A percentile compares a stretch with the other conserved stretches of the same genome.
These are phyloP conservation scores for Dactylorhiza incarnata DNA, from an alignment of 106 monocot genomes.

Conservation along the genomic window DNA sequence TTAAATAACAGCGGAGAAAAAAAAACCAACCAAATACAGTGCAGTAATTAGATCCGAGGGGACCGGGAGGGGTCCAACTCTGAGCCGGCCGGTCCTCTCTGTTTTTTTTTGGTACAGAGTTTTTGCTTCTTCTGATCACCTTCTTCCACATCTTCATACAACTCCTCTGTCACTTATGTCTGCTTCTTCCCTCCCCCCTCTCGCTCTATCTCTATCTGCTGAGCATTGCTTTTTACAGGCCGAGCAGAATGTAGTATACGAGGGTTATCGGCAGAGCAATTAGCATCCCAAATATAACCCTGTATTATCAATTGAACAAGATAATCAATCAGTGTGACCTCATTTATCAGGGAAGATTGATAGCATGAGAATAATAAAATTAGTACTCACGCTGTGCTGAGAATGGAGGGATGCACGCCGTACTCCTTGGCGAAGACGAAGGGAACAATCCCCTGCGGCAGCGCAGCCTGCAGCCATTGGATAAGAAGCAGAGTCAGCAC, in stretches of 20 bases:
- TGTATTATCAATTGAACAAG: neutral
- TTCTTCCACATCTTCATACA: neutral
- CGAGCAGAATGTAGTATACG: slow-evolving; percentile 70
- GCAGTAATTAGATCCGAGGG: neutral
- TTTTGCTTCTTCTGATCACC: neutral
- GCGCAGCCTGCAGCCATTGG: slow-evolving; percentile 53
- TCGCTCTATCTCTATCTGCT: neutral
- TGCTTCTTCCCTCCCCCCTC: neutral
- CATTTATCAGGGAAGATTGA: no score
- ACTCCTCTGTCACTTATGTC: neutral
- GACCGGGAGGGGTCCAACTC: neutral
- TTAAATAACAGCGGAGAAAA: neutral
- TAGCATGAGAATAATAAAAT: neutral
- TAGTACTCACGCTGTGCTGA: slow-evolving; percentile 82
- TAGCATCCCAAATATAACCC: slow-evolving; percentile 92
- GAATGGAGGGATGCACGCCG: slow-evolving; percentile 83
- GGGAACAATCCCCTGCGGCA: slow-evolving; percentile 89
- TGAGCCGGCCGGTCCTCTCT: slow-evolving; percentile 4
- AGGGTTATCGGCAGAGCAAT: slow-evolving; percentile 73
- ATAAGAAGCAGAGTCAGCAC: neutral
- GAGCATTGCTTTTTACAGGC: slow-evolving; percentile 23
- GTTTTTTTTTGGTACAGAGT: neutral
- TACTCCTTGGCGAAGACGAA: slow-evolving; percentile 98
- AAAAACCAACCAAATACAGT: neutral
- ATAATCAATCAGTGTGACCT: neutral